Evolutionary conservation across 1,284 basidiomycete species (phyloP).

Genomic region (Melanopsichium pennsylvanicum): DNA sequence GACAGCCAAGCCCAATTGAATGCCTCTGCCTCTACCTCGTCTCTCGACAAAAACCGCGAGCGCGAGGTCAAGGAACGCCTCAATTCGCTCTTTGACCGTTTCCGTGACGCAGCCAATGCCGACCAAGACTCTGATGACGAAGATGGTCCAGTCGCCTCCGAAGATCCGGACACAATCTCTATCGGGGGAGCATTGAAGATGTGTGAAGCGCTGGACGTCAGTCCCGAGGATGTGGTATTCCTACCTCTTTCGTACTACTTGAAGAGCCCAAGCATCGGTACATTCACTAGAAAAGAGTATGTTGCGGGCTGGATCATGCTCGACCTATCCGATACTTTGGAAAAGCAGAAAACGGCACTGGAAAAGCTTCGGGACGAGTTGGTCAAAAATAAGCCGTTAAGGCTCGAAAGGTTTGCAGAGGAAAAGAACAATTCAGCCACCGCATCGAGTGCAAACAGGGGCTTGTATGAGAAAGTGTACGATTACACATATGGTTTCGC

Average conservation of each 20-base stretch:
- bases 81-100: constrained; percentile 76
- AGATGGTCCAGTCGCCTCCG: constrained; percentile 18
- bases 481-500: constrained; percentile 87
- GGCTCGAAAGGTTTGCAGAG: constrained; percentile 35
- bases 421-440: constrained; percentile 39
- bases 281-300: constrained; percentile 52
- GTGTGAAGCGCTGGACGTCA: constrained; percentile 54
- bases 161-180: constrained; percentile 50
- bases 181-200: constrained; percentile 60
- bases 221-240: constrained; percentile 59
- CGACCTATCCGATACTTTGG: constrained; percentile 44
- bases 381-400: constrained; percentile 40
- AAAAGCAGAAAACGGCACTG: constrained; percentile 51
- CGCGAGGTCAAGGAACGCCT: constrained; percentile 68
- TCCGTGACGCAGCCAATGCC: constrained; percentile 15
- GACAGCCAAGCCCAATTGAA: constrained; percentile 57
- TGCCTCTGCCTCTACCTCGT: constrained; percentile 17
- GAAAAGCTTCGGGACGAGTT: constrained; percentile 49
- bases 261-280: constrained; percentile 53
- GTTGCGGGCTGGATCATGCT: constrained; percentile 60
- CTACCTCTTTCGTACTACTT: constrained; percentile 64
- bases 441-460: constrained; percentile 33
- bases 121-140: constrained; percentile 22
- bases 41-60: constrained; percentile 44
- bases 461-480: constrained; percentile 82